Conservation (phyloP, 2,329 filamentous ascomycete genomes). For the Pseudogymnoascus sp. region DNA sequence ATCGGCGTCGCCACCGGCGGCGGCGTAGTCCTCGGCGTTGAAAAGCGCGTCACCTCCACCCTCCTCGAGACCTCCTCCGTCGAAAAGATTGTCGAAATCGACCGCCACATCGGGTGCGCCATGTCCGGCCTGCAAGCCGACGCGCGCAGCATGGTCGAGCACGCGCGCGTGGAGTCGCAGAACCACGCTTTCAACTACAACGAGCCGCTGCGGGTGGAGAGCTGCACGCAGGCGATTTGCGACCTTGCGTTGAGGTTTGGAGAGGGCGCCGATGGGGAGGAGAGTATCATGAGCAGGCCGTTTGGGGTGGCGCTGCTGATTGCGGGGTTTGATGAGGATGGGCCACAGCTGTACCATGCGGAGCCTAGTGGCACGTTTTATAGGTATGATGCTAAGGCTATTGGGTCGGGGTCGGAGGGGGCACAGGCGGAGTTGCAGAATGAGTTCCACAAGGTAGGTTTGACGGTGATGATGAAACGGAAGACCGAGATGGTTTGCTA, state of each 20-base stretch:
- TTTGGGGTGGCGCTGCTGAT: constrained; percentile 96
- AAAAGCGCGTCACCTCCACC: constrained; percentile 97
- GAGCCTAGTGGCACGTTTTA: constrained; percentile 98
- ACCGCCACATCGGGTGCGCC: constrained; percentile 96
- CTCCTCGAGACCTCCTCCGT: constrained; percentile 96
- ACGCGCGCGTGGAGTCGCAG: constrained; percentile 95
- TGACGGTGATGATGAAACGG: not conserved
- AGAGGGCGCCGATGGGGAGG: constrained; percentile 93
- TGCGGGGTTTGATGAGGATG: constrained; percentile 94
- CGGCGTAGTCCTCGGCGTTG: constrained; percentile 92
- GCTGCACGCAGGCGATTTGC: constrained; percentile 97
- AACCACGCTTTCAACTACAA: constrained; percentile 98
- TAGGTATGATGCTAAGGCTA: constrained; percentile 97
- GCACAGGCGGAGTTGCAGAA: constrained; percentile 97
- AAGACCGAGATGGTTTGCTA: constrained; percentile 12
- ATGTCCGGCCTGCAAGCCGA: constrained; percentile 98
- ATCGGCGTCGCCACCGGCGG: constrained; percentile 95
- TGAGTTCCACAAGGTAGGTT: constrained; percentile 79
- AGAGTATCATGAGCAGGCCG: constrained; percentile 96
- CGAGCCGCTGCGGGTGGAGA: constrained; percentile 89
- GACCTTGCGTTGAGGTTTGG: constrained; percentile 93
- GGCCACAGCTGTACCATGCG: constrained; percentile 93
- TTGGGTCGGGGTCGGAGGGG: constrained; percentile 93
- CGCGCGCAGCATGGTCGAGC: constrained; percentile 94
- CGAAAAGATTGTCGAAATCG: constrained; percentile 99